Evolutionary conservation across 768 basidiomycete genomes (phyloP), one percentile per base, ranked within the genome.

Genomic region (Ramaria sp.): DNA sequence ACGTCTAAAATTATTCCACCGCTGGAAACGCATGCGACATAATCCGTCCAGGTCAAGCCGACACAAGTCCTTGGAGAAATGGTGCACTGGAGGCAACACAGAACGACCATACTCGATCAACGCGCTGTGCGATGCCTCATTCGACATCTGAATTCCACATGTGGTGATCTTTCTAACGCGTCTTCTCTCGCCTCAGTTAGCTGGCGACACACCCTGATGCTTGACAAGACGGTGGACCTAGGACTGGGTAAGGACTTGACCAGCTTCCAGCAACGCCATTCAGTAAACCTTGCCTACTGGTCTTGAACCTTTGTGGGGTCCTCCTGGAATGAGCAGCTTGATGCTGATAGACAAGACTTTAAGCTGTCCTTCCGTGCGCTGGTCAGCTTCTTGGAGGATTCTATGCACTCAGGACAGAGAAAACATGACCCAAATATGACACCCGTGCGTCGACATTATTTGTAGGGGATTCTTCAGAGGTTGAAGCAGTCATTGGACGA

Each of bases 31-130:
- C 25, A 37, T 1, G 42, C 42, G 22, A 20, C 37, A 20, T 5
- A 42, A 28, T 13, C 25, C 22, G 27, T 44, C 3, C 37, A 42
- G 28, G 20, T 44, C 13, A 39, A 52, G 20, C 38, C 51, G 22
- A 52, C 51, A 34, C 51, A 52, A 27, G 39, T 52, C n/a, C 47
- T 52, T 41, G 51, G 27, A 20, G 51, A 52, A 42, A 39, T 52
- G 36, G 30, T 27, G 20, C 51, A 52, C 18, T 52, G 51, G 51
- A 7, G 39, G 37, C 20, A 28, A 5, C 51, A 52, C 27, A 39
- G 51, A 42, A 42, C 22, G 38, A 12, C 27, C 38, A 52, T 52
- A 5, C 22, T 52, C 15, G 22, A 22, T 5, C 37, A 25, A 8
- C 7, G 30, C 15, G 22, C 9, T n/a, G 39, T 52, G 18, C 13